Evolutionary conservation across 805 yeast species (phyloP).

Genomic region (Ogataea pilisensis): DNA sequence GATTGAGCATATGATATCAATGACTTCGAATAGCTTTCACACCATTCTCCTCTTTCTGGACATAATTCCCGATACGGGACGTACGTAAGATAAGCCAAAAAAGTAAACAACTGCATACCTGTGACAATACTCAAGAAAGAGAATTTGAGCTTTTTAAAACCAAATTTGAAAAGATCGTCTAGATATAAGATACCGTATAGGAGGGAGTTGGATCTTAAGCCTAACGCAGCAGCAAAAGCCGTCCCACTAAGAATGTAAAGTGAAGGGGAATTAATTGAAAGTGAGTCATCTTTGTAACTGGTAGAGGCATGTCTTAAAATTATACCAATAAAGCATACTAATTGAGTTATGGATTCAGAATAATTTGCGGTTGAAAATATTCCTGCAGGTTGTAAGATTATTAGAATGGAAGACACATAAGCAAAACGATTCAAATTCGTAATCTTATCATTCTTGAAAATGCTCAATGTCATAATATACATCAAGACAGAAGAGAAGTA

Average conservation of each 20-base stretch:
- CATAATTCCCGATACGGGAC: slow-evolving; percentile 60
- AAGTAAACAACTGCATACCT: slow-evolving; percentile 51
- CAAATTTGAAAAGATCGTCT: slow-evolving; percentile 43
- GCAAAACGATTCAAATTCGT: slow-evolving; percentile 7
- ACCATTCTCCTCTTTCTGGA: slow-evolving; percentile 77
- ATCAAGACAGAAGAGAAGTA: slow-evolving; percentile 44
- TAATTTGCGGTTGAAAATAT: slow-evolving; percentile 71
- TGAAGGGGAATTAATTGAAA: slow-evolving; percentile 2
- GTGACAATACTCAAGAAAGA: slow-evolving; percentile 38
- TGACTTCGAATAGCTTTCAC: slow-evolving; percentile 51
- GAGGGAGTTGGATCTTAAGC: slow-evolving; percentile 73
- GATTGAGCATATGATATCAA: slow-evolving; percentile 69
- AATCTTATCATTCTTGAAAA: slow-evolving; percentile 9
- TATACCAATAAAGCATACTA: slow-evolving; percentile 55
- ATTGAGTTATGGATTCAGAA: slow-evolving; percentile 69
- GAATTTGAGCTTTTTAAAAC: slow-evolving; percentile 6
- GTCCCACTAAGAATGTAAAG: slow-evolving; percentile 47
- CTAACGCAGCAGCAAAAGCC: slow-evolving; percentile 51
- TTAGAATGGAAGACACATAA: slow-evolving; percentile 32
- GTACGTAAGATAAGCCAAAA: slow-evolving; percentile 45
- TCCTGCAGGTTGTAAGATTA: slow-evolving; percentile 72
- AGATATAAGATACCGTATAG: slow-evolving; percentile 66
- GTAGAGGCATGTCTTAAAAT: slow-evolving; percentile 40
- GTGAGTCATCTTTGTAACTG: not conserved
- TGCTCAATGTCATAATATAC: slow-evolving; percentile 40